Percentiles rank a stretch among this genome's conserved stretches.
These are phyloP conservation scores for Paraconiothyrium sp. DNA, from an alignment of 2,329 filamentous ascomycete genomes.

Conservation along the genomic window DNA sequence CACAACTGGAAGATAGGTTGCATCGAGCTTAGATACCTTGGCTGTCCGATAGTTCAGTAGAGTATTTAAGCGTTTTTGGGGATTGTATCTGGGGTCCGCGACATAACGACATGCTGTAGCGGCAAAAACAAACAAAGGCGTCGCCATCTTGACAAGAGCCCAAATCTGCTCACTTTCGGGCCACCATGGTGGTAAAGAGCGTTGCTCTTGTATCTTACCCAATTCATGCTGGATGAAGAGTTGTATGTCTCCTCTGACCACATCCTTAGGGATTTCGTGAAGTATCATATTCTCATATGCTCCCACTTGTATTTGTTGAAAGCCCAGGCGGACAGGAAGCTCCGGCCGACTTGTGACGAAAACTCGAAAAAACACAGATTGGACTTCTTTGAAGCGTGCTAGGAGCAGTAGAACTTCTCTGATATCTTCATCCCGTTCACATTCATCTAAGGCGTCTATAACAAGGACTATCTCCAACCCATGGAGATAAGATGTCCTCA, in stretches of 20 bases:
- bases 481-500: conserved; percentile 10
- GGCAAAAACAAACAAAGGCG: conserved; percentile 48
- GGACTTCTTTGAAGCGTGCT: conserved; percentile 21
- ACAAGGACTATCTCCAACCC: conserved; percentile 19
- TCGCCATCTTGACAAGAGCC: conserved; percentile 37
- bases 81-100: conserved; percentile 22
- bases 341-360: conserved; percentile 30
- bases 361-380: conserved; percentile 24
- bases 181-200: conserved; percentile 30
- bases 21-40: conserved; percentile 28
- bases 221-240: conserved; percentile 32
- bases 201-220: conserved; percentile 25
- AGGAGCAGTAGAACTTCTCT: conserved; percentile 24
- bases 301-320: conserved; percentile 29
- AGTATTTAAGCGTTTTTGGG: conserved; percentile 20
- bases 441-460: conserved; percentile 46
- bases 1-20: conserved; percentile 1
- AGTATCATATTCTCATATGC: conserved; percentile 32
- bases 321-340: conserved; percentile 31
- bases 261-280: conserved; percentile 29
- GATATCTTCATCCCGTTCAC: conserved; percentile 29
- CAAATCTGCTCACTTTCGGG: conserved; percentile 33
- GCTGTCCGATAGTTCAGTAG: conserved; percentile 27
- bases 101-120: conserved; percentile 38
- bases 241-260: conserved; percentile 33